These are phyloP conservation scores for Colletotrichum horii DNA, from an alignment of 2,329 filamentous ascomycete species.

Conservation along the genomic window DNA sequence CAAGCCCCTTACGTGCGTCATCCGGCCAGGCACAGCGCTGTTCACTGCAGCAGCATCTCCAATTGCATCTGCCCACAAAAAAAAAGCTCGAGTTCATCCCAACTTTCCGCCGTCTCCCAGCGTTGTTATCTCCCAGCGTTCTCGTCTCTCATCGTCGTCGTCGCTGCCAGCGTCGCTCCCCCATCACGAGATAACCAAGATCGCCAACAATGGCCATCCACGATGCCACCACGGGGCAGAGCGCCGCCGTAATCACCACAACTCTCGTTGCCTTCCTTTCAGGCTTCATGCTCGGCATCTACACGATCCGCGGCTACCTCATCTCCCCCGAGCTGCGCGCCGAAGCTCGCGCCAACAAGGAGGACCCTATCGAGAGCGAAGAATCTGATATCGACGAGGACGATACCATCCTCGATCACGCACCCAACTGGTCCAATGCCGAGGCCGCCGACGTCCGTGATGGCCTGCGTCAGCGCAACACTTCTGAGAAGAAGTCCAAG, in stretches of 20 bases:
- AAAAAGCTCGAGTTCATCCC: conserved; percentile 13
- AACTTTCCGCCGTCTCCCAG: background rate
- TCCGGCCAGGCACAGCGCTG: conserved; percentile 7
- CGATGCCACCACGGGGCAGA: background rate
- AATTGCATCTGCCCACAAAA: conserved; percentile 1
- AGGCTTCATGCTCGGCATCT: conserved; percentile 84
- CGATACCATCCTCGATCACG: conserved; percentile 66
- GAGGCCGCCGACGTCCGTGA: conserved; percentile 63
- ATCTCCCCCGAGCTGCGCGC: conserved; percentile 60
- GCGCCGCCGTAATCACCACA: conserved; percentile 69
- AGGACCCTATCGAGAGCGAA: conserved; percentile 70
- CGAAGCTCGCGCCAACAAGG: conserved; percentile 59
- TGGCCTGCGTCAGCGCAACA: conserved; percentile 48
- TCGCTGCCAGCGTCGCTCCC: background rate
- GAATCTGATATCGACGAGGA: conserved; percentile 71
- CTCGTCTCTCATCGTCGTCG: background rate
- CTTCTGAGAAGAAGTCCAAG: conserved; percentile 39
- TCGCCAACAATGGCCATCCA: background rate
- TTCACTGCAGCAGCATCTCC: background rate
- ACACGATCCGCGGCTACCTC: conserved; percentile 67
- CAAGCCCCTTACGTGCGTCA: conserved; percentile 21
- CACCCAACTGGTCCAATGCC: conserved; percentile 70
- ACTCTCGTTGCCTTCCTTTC: conserved; percentile 75
- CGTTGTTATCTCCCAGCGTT: background rate
- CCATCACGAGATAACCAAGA: background rate